phyloP scores from a whole-genome alignment of 306 rosid genomes.

The Mimosa pudica region DNA sequence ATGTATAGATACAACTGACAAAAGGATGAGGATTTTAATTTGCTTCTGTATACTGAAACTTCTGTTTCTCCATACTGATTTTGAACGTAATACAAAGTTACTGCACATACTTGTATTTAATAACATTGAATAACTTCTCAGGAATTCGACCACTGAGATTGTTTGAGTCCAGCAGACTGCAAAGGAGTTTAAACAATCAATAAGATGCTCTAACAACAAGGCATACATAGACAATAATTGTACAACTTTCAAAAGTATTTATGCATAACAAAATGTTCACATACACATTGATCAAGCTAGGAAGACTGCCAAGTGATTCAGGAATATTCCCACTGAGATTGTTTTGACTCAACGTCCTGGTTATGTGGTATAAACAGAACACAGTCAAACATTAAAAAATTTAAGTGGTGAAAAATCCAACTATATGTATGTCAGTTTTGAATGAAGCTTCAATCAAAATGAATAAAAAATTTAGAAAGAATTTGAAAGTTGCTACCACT shows the following conservation, averaged over 20 bases:
- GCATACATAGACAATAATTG: slow-evolving; percentile 11
- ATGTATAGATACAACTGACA: background rate
- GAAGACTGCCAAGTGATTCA: slow-evolving; percentile 66
- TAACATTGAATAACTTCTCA: slow-evolving; percentile 49
- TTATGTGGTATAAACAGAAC: slow-evolving; percentile 30
- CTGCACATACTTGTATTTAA: slow-evolving; percentile 79
- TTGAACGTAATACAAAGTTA: slow-evolving; percentile 28
- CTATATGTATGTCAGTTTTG: background rate
- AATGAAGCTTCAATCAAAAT: background rate
- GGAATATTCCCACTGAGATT: slow-evolving; percentile 79
- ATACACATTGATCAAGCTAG: slow-evolving; percentile 71
- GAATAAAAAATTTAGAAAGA: background rate
- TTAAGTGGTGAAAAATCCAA: slow-evolving; percentile 25
- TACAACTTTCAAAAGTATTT: slow-evolving; percentile 32
- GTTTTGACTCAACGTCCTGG: slow-evolving; percentile 88
- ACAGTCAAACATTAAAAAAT: slow-evolving; percentile 33
- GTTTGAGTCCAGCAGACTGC: slow-evolving; percentile 84
- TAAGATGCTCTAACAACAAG: slow-evolving; percentile 38
- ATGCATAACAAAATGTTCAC: slow-evolving; percentile 41
- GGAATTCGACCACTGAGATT: slow-evolving; percentile 81
- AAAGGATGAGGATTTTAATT: background rate
- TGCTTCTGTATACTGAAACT: background rate
- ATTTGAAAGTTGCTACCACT: background rate
- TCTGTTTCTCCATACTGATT: background rate
- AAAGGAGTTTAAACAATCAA: slow-evolving; percentile 43